A percentile compares a stretch with the other conserved stretches of the same genome.
Evolutionary conservation across 2,329 filamentous ascomycete genomes (phyloP).

Genomic region (Teratosphaeria nubilosa): DNA sequence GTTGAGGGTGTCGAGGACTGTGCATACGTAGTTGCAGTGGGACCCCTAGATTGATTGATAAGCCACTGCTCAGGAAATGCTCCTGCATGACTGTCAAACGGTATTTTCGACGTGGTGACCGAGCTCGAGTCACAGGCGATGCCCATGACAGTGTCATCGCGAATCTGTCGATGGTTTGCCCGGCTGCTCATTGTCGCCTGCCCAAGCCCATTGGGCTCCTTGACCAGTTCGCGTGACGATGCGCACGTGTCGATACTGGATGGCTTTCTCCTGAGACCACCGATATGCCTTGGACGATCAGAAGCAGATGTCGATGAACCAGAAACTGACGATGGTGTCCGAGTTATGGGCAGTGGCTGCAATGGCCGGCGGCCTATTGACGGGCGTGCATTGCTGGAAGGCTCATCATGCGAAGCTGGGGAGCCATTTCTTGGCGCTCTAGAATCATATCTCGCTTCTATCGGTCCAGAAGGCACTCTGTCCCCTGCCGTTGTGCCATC

Average conservation of each 20-base stretch:
- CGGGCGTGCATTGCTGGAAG: neutral
- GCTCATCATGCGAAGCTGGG: neutral
- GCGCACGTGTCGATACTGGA: constrained; percentile 33
- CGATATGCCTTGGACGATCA: constrained; percentile 34
- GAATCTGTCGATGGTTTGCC: constrained; percentile 7
- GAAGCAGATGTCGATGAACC: constrained; percentile 38
- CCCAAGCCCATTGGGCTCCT: constrained; percentile 23
- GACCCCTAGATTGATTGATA: constrained; percentile 2
- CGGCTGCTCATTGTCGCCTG: constrained; percentile 9
- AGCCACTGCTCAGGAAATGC: neutral
- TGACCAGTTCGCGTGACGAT: constrained; percentile 15
- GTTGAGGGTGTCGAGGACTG: constrained; percentile 66
- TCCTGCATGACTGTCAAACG: neutral
- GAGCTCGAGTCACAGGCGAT: constrained; percentile 12
- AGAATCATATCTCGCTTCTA: neutral
- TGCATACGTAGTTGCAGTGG: constrained; percentile 34
- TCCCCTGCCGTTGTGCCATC: constrained; percentile 2
- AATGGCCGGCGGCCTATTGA: constrained; percentile 1
- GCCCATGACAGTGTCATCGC: constrained; percentile 19
- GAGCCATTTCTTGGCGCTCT: neutral
- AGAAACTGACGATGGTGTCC: constrained; percentile 40
- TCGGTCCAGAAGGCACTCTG: neutral
- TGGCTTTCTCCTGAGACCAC: constrained; percentile 34
- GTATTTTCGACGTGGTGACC: neutral
- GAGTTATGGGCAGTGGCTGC: constrained; percentile 18